Evolutionary conservation across 2,329 filamentous ascomycete genomes (phyloP), one percentile per base, ranked within the genome.

Genomic region (Aspergillus sp.): DNA sequence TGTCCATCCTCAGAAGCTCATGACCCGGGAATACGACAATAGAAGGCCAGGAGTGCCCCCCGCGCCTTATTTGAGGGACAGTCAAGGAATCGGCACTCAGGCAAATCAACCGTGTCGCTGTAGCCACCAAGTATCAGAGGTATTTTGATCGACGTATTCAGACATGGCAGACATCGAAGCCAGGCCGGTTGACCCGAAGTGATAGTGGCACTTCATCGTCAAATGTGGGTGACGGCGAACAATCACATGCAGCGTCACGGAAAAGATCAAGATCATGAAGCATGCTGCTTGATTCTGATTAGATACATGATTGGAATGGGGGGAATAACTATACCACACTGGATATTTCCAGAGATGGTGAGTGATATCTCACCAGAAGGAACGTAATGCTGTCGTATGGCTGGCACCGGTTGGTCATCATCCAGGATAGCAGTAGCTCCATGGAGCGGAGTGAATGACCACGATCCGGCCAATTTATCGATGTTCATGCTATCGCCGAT

Each of bases 361-460:
- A 29, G n/a, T 46, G 18, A 7, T 22, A 49, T 11, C 52, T 54
- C 36, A 45, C 52, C 32, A 54, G 7, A 54, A 54, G 52, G 52
- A 54, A 46, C 22, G 52, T 46, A 54, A 42, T 54, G 36, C 36
- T 45, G 52, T 54, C 36, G 52, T 42, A 54, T 45, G 18, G 36
- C 36, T 45, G 39, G 36, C 36, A 29, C 52, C 22, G 32, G 32
- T 52, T 54, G 31, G 52, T 26, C 52, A 24, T 45, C 52, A 45
- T 39, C 26, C 12, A 45, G 52, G 52, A 51, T 39, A n/a, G 31
- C 6, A 51, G 36, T 29, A n/a, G 11, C 18, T 26, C 29, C 31
- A 26, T 51, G 47, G 5, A 51, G 54, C 6, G 14, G 54, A 39
- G n/a, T 56, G 46, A 18, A 56, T 36, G 29, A 51, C n/a, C n/a